Evolutionary conservation across 2,329 filamentous ascomycete genomes (phyloP), one percentile per base, ranked within the genome.

Genomic region (Ascochyta fabae): DNA sequence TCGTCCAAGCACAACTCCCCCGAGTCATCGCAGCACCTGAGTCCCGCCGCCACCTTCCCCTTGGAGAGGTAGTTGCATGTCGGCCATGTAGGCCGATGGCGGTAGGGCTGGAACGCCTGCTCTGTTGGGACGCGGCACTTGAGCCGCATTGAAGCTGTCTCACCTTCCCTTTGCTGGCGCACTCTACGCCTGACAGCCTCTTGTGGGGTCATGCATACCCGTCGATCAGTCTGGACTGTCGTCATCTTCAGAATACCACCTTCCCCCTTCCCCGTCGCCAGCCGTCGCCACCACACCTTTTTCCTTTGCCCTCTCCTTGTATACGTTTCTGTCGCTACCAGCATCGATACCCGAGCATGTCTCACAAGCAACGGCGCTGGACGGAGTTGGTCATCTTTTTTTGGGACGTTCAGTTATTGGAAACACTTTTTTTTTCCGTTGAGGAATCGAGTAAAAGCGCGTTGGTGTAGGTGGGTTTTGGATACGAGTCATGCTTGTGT

Each of bases 1-100:
- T 75, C 64, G 35, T 77, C 74, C 36, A 74, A 76, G 29, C 71
- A 75, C 56, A 74, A 58, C 53, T 75, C 72, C n/a, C 73, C 73
- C 1, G 71, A 75, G 57, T 69, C 64, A 19, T 75, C 71, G 35
- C 71, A 75, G 65, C 71, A 75, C 46, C 70, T 75, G 51, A 75
- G 67, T 34, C 74, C 74, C 12, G 58, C 67, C 10, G 62, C 56
- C 9, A 76, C 72, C 36, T 72, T 75, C 49, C 72, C 72, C 12
- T 54, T 61, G 15, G 67, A 73, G 48, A 64, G 58, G 38, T 51
- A 56, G 15, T 46, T 56, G 41, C 68, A 70, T 63, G 57, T 61
- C 57, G 48, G 54, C 62, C 48, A 56, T 42, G 3, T 52, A 61
- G 38, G 52, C 60, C 33, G 65, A 60, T 33, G 55, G 27, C 38